Conservation (phyloP, 176 grass and related monocot species). For the Thalia dealbata region DNA sequence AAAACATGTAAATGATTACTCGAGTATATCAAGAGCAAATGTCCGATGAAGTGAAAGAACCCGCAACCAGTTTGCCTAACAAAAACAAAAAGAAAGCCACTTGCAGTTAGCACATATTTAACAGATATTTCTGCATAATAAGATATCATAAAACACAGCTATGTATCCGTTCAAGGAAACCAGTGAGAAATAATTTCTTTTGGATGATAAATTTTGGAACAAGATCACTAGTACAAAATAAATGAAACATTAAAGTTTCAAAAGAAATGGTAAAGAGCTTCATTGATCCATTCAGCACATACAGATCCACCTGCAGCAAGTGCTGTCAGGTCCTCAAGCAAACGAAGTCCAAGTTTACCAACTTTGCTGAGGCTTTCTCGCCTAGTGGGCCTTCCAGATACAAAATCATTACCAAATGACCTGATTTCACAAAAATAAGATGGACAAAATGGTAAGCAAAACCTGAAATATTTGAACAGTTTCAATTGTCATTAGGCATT, state of each 20-base stretch:
- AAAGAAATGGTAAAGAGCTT: not conserved
- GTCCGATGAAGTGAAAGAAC: conserved; percentile 72
- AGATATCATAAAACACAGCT: not conserved
- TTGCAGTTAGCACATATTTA: conserved; percentile 8
- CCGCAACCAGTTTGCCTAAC: conserved; percentile 71
- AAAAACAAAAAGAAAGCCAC: conserved; percentile 13
- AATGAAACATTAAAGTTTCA: conserved; percentile 9
- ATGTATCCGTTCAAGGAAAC: not conserved
- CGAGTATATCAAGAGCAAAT: conserved; percentile 94
- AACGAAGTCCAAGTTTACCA: conserved; percentile 85
- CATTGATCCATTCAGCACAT: conserved; percentile 50
- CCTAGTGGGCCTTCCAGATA: conserved; percentile 25
- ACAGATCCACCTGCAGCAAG: conserved; percentile 99
- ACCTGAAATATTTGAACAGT: not conserved
- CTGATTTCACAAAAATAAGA: conserved; percentile 31
- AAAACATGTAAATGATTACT: conserved; percentile 40
- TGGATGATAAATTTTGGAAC: not conserved
- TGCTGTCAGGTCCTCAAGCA: conserved; percentile 98
- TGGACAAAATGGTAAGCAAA: not conserved
- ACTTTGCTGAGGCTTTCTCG: conserved; percentile 55
- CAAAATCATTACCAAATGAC: conserved; percentile 27
- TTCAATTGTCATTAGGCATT: not conserved
- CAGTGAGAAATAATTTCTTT: not conserved
- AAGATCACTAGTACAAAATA: not conserved
- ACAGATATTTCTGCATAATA: not conserved